Evolutionary conservation across 2,329 filamentous ascomycete species (phyloP), one percentile per base, ranked within the genome.

Genomic region (Scopulariopsis brevicaulis): DNA sequence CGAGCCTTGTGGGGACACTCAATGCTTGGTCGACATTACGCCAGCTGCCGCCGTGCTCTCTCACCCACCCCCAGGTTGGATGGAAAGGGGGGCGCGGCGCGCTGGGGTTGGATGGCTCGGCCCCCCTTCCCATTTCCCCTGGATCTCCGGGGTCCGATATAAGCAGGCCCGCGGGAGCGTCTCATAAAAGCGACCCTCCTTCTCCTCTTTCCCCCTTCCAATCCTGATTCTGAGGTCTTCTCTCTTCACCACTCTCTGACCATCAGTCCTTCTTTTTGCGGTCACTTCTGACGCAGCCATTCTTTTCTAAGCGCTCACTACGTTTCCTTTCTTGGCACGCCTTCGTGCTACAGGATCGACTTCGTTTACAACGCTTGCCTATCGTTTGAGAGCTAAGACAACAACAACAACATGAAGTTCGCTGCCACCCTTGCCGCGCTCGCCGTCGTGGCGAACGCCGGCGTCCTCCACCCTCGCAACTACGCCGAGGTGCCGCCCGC

Each of bases 341-440:
- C 63, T 56, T 60, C 63, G 58, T 60, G 50, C 43, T 12, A 6
- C 7, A 22, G 58, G 63, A 43, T 54, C 24, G 53, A 51, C 15
- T 25, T 24, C 40, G 12, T 32, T 28, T 24, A 24, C 48, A 48
- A 53, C 28, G 22, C 55, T 55, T 20, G 43, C 35, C 50, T 52
- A 46, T 52, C 35, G 35, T 15, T 54, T 55, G 46, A 25, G 25
- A 58, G 48, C 15, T 34, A 50, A 18, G 20, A 48, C 14, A 12
- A 24, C n/a, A 60, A 57, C 58, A 56, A 64, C 71, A 78, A 72
- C 59, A 81, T 81, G 78, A 78, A 78, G 73, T 68, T 75, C 62
- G 66, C 72, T 58, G 67, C 76, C 63, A 64, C 68, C 63, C 63
- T 78, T 63, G 74, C 73, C 70, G 68, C 77, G 61, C 67, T 77